Percentiles rank a stretch among this genome's conserved stretches.
Conservation (phyloP, 768 basidiomycete genomes). For the Cystobasidium onofrii region DNA sequence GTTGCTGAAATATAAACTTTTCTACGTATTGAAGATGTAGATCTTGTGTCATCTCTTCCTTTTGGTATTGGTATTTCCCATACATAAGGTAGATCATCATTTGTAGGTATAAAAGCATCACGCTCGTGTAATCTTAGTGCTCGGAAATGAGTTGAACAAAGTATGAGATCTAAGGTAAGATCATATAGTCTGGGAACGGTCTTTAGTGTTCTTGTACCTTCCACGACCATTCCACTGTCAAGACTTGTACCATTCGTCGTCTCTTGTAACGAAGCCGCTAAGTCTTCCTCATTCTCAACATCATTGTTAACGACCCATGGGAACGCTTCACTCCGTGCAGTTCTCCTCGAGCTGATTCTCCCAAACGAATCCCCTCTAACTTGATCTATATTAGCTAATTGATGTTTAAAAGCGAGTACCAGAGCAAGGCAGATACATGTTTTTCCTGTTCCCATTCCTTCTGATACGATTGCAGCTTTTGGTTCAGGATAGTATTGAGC, state of each 20-base stretch:
- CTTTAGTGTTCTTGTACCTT: not conserved
- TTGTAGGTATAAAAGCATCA: not conserved
- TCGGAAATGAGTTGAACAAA: not conserved
- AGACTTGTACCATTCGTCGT: not conserved
- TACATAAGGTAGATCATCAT: conserved; percentile 19
- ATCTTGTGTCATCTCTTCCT: conserved; percentile 27
- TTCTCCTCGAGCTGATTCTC: conserved; percentile 2
- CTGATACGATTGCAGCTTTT: conserved; percentile 39
- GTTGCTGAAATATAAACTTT: conserved; percentile 42
- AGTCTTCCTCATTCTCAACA: not conserved
- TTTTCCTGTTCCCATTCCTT: conserved; percentile 48
- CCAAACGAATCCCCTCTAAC: not conserved
- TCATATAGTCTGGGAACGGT: conserved; percentile 12
- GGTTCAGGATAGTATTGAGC: conserved; percentile 30
- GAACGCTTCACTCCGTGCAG: not conserved
- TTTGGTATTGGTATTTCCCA: conserved; percentile 24
- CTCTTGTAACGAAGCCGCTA: not conserved
- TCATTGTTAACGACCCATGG: conserved; percentile 10
- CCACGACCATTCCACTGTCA: not conserved
- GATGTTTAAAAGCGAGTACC: conserved; percentile 41
- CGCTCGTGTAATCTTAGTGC: not conserved
- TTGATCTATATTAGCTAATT: conserved; percentile 14
- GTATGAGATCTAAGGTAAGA: conserved; percentile 5
- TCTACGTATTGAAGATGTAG: not conserved
- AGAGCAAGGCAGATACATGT: conserved; percentile 45